Percentiles rank a stretch among this genome's conserved stretches.
Evolutionary conservation across 768 basidiomycete species (phyloP).

Genomic region (Panaeolus papilionaceus): DNA sequence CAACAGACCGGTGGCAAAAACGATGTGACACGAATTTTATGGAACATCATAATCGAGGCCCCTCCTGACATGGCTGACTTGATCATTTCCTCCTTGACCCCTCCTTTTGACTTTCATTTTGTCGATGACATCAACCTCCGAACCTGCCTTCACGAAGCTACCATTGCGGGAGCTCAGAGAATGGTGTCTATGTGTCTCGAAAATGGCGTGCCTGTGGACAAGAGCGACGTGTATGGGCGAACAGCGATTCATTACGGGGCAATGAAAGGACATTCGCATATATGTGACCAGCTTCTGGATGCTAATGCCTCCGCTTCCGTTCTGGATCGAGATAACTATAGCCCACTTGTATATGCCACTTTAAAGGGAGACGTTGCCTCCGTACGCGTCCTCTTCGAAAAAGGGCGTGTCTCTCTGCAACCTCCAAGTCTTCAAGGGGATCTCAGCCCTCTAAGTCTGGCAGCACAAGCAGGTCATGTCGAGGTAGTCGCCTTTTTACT

Average conservation of each 20-base stretch:
- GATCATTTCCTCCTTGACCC: conserved; percentile 68
- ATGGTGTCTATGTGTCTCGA: conserved; percentile 84
- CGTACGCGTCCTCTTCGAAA: conserved; percentile 80
- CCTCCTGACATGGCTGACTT: conserved; percentile 74
- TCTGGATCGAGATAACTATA: conserved; percentile 93
- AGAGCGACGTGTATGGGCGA: conserved; percentile 89
- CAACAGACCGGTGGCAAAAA: conserved; percentile 64
- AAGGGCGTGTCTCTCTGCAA: conserved; percentile 70
- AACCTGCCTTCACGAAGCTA: conserved; percentile 92
- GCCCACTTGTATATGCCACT: conserved; percentile 92
- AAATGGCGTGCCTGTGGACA: conserved; percentile 72
- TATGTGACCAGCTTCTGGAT: conserved; percentile 80
- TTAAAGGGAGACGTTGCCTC: conserved; percentile 84
- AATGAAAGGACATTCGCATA: conserved; percentile 84
- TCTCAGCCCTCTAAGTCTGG: conserved; percentile 87
- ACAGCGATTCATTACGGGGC: conserved; percentile 95
- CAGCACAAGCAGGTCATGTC: conserved; percentile 88
- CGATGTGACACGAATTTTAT: conserved; percentile 90
- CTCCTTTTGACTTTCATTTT: conserved; percentile 87
- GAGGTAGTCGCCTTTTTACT: conserved; percentile 83
- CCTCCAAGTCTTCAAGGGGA: conserved; percentile 65
- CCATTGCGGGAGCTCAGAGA: conserved; percentile 80
- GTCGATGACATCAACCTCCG: conserved; percentile 97
- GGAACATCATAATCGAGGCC: conserved; percentile 90
- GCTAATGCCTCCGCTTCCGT: conserved; percentile 68